These are phyloP conservation scores for Lipomyces mesembrius DNA, from an alignment of 805 yeast genomes.

Conservation along the genomic window DNA sequence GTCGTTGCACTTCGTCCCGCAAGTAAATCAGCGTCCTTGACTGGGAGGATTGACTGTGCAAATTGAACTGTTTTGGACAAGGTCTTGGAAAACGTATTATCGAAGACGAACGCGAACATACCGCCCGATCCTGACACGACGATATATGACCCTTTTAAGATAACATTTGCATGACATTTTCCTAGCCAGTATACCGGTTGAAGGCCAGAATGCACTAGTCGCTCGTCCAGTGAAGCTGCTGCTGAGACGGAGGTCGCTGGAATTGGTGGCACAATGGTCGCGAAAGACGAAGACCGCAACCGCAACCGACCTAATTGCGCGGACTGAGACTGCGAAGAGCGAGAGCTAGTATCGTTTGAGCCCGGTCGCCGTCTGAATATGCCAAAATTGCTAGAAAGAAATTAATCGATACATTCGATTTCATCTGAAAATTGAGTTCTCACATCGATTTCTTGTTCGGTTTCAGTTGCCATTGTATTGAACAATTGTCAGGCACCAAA, in stretches of 20 bases:
- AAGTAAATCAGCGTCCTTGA: slow-evolving; percentile 19
- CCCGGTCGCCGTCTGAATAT: slow-evolving; percentile 28
- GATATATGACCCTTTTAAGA: slow-evolving; percentile 64
- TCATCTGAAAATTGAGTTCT: slow-evolving; percentile 4
- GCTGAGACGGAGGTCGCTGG: slow-evolving; percentile 19
- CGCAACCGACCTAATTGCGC: slow-evolving; percentile 12
- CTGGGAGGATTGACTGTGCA: slow-evolving; percentile 39
- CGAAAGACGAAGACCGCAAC: slow-evolving; percentile 25
- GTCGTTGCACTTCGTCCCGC: slow-evolving; percentile 16
- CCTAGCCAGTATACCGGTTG: slow-evolving; percentile 60
- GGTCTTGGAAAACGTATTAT: slow-evolving; percentile 86
- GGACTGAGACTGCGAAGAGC: neutral
- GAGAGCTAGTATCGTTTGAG: neutral
- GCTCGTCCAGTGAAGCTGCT: slow-evolving; percentile 48
- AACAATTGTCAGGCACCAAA: slow-evolving; percentile 67
- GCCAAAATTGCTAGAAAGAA: slow-evolving; percentile 30
- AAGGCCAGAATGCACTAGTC: slow-evolving; percentile 60
- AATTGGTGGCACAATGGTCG: slow-evolving; percentile 16
- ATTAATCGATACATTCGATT: neutral
- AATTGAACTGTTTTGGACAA: slow-evolving; percentile 81
- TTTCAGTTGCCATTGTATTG: slow-evolving; percentile 77
- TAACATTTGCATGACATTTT: slow-evolving; percentile 61
- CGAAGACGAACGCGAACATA: slow-evolving; percentile 84
- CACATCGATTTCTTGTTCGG: slow-evolving; percentile 70
- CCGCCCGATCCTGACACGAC: slow-evolving; percentile 60